Conservation (phyloP, 345 rosid species). For the Salix brachista region DNA sequence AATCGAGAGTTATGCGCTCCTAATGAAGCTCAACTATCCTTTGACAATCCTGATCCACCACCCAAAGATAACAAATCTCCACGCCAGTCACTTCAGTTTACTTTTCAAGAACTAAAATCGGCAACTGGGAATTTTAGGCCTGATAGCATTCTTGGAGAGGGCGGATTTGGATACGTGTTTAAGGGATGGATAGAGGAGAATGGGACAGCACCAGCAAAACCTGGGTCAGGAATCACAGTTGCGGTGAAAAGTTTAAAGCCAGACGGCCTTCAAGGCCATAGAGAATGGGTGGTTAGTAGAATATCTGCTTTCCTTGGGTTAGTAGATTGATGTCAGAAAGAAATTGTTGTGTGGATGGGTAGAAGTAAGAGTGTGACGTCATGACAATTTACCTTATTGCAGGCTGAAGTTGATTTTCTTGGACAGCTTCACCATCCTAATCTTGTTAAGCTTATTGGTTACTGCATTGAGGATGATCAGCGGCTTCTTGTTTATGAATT, state of each 20-base stretch:
- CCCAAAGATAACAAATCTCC: constrained; percentile 31
- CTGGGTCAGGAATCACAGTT: constrained; percentile 31
- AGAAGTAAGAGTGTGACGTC: constrained; percentile 14
- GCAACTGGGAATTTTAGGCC: constrained; percentile 36
- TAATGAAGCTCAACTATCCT: constrained; percentile 48
- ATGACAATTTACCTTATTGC: constrained; percentile 22
- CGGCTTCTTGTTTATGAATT: constrained; percentile 32
- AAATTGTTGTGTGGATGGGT: constrained; percentile 11
- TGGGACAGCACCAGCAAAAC: constrained; percentile 33
- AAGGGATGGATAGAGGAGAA: constrained; percentile 37
- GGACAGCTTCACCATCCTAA: constrained; percentile 32
- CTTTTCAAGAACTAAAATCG: constrained; percentile 30
- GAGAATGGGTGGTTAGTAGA: constrained; percentile 47
- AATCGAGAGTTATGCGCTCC: constrained; percentile 58
- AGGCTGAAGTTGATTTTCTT: constrained; percentile 36
- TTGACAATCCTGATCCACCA: constrained; percentile 41
- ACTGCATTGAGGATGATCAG: constrained; percentile 33
- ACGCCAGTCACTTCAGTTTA: constrained; percentile 30
- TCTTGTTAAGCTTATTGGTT: constrained; percentile 35
- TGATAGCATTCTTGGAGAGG: constrained; percentile 37
- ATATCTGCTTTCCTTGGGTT: constrained; percentile 39
- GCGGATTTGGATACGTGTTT: constrained; percentile 33
- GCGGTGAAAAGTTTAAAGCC: constrained; percentile 36
- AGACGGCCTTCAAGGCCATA: constrained; percentile 35
- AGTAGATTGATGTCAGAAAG: constrained; percentile 31